Evolutionary conservation across 495 filamentous ascomycete genomes (phyloP).

Genomic region (Elasticomyces elasticus): DNA sequence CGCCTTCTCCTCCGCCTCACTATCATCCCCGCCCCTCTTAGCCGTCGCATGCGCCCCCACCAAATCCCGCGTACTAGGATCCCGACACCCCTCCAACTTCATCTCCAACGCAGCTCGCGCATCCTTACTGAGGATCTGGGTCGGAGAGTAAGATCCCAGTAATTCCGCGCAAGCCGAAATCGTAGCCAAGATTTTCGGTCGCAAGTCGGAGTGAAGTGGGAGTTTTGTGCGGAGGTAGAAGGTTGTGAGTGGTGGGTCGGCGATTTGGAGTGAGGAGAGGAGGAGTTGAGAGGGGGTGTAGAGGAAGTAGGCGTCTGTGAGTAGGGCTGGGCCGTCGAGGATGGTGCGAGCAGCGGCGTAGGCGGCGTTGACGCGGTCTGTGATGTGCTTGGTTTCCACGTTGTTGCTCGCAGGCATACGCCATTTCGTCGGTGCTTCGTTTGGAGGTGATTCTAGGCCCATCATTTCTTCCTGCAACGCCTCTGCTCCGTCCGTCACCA

Average conservation of each 20-base stretch:
- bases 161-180: slow-evolving; percentile 43
- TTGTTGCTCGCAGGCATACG: background rate
- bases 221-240: slow-evolving; percentile 70
- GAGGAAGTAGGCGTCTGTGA: slow-evolving; percentile 91
- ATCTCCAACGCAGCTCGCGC: slow-evolving; percentile 40
- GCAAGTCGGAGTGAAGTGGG: slow-evolving; percentile 17
- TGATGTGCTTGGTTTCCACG: slow-evolving; percentile 14
- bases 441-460: slow-evolving; percentile 20
- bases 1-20: slow-evolving; percentile 30
- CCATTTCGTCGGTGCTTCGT: slow-evolving; percentile 4
- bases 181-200: slow-evolving; percentile 39
- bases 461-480: slow-evolving; percentile 33
- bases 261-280: slow-evolving; percentile 65
- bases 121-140: slow-evolving; percentile 27
- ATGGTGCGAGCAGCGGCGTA: slow-evolving; percentile 60
- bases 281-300: slow-evolving; percentile 92
- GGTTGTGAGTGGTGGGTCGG: slow-evolving; percentile 59
- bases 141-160: slow-evolving; percentile 25
- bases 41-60: slow-evolving; percentile 45
- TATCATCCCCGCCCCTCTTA: slow-evolving; percentile 35
- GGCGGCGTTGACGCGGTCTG: slow-evolving; percentile 51
- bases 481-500: slow-evolving; percentile 30
- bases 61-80: slow-evolving; percentile 54
- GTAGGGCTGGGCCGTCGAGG: slow-evolving; percentile 66
- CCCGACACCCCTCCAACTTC: slow-evolving; percentile 64